phyloP scores from a whole-genome alignment of 768 basidiomycete species.

The Kwoniella sp. region DNA sequence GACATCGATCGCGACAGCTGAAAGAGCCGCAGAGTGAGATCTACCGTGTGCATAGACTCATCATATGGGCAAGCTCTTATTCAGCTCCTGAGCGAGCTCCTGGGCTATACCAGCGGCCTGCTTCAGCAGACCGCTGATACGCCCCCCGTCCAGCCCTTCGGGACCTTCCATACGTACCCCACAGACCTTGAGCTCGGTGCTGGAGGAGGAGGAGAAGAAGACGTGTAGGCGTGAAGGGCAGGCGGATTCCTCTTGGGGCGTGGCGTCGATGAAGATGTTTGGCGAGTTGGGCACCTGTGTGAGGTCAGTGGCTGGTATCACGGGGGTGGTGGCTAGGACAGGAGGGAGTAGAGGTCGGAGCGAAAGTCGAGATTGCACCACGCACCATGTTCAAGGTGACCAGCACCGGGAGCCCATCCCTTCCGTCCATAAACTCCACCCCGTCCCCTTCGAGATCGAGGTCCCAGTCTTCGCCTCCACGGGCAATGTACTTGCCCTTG shows the following conservation, averaged over 20 bases:
- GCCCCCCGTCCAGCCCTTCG: slow-evolving; percentile 27
- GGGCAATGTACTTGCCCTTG: slow-evolving; percentile 16
- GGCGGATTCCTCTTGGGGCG: slow-evolving; percentile 43
- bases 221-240: slow-evolving; percentile 45
- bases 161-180: slow-evolving; percentile 46
- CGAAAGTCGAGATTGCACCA: slow-evolving; percentile 1
- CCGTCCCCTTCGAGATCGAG: slow-evolving; percentile 41
- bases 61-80: slow-evolving; percentile 13
- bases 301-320: background rate
- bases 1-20: no score
- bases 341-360: background rate
- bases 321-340: background rate
- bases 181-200: slow-evolving; percentile 24
- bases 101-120: slow-evolving; percentile 5
- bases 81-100: slow-evolving; percentile 6
- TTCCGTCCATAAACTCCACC: slow-evolving; percentile 20
- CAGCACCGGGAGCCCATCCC: slow-evolving; percentile 39
- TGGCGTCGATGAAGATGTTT: slow-evolving; percentile 43
- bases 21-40: no score
- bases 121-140: slow-evolving; percentile 34
- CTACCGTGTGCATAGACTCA: no score
- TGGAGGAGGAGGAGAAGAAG: slow-evolving; percentile 28
- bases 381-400: slow-evolving; percentile 46
- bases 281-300: slow-evolving; percentile 34
- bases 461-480: slow-evolving; percentile 48